Evolutionary conservation across 1,284 basidiomycete genomes (phyloP).

Genomic region (Sporisorium exsertum): DNA sequence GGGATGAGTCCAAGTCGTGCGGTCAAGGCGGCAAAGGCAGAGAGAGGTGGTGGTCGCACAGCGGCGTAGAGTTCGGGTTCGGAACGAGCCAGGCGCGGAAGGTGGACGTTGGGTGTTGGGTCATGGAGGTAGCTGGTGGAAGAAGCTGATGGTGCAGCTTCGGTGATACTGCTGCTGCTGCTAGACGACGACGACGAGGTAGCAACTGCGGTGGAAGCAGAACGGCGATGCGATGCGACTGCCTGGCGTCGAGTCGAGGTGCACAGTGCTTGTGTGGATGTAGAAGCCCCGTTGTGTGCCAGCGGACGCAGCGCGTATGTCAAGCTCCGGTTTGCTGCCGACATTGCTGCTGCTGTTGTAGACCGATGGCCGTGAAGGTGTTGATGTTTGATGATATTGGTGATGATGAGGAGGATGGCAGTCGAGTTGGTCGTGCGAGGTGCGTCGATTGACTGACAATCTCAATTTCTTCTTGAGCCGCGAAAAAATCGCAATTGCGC

Average conservation of each 20-base stretch:
- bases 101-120: slow-evolving; percentile 48
- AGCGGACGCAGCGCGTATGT: slow-evolving; percentile 12
- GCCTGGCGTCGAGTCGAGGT: slow-evolving; percentile 10
- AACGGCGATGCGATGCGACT: slow-evolving; percentile 12
- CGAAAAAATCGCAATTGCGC: background rate
- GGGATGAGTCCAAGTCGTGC: slow-evolving; percentile 58
- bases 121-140: slow-evolving; percentile 25
- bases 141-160: slow-evolving; percentile 3
- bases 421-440: slow-evolving; percentile 26
- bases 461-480: slow-evolving; percentile 9
- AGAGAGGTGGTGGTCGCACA: slow-evolving; percentile 54
- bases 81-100: slow-evolving; percentile 60
- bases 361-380: background rate
- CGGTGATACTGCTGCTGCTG: slow-evolving; percentile 2
- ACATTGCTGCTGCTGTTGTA: slow-evolving; percentile 18
- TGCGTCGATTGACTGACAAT: background rate
- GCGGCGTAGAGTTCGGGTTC: slow-evolving; percentile 62
- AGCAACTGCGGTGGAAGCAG: slow-evolving; percentile 27
- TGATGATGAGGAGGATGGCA: slow-evolving; percentile 1
- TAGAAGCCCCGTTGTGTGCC: slow-evolving; percentile 23
- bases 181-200: slow-evolving; percentile 7
- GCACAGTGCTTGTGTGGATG: slow-evolving; percentile 25
- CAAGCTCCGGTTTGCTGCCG: slow-evolving; percentile 28
- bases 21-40: slow-evolving; percentile 57
- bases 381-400: slow-evolving; percentile 7